Evolutionary conservation across 768 basidiomycete genomes (phyloP).

Genomic region (Hygrocybe coccinea): DNA sequence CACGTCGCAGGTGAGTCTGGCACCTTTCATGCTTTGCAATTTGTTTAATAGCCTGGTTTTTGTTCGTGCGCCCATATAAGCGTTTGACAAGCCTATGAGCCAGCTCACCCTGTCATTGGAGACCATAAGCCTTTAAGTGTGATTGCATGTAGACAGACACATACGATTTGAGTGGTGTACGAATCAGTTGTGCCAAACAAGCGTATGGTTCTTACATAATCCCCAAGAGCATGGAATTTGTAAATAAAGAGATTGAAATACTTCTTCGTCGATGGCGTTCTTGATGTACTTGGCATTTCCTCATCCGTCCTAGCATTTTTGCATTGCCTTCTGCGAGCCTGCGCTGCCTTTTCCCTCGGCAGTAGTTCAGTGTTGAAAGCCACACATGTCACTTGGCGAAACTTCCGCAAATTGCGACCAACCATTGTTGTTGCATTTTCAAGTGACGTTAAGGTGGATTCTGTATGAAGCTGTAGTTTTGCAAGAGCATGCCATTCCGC

Average conservation of each 20-base stretch:
- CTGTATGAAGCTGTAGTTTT: constrained; percentile 38
- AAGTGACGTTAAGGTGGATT: constrained; percentile 27
- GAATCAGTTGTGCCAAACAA: constrained; percentile 28
- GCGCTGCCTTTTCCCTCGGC: constrained; percentile 21
- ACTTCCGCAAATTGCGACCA: constrained; percentile 21
- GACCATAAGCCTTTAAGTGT: background rate
- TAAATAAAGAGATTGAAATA: constrained; percentile 22
- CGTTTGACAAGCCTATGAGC: constrained; percentile 35
- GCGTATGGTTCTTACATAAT: constrained; percentile 22
- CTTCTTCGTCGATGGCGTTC: constrained; percentile 6
- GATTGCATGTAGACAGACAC: background rate
- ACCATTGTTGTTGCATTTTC: constrained; percentile 25
- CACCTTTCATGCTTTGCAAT: constrained; percentile 21
- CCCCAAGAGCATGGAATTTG: constrained; percentile 29
- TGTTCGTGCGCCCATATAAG: constrained; percentile 32
- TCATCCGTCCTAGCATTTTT: background rate
- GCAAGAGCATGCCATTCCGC: constrained; percentile 38
- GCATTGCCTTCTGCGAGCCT: constrained; percentile 12
- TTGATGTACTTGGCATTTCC: no score
- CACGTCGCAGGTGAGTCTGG: background rate
- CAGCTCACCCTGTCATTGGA: constrained; percentile 31
- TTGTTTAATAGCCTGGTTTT: constrained; percentile 21
- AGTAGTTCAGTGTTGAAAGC: constrained; percentile 21
- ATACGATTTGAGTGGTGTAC: constrained; percentile 29
- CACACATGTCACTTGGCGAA: constrained; percentile 14